Conservation (phyloP, 257 asterid species). For the Solanum sejunctum region DNA sequence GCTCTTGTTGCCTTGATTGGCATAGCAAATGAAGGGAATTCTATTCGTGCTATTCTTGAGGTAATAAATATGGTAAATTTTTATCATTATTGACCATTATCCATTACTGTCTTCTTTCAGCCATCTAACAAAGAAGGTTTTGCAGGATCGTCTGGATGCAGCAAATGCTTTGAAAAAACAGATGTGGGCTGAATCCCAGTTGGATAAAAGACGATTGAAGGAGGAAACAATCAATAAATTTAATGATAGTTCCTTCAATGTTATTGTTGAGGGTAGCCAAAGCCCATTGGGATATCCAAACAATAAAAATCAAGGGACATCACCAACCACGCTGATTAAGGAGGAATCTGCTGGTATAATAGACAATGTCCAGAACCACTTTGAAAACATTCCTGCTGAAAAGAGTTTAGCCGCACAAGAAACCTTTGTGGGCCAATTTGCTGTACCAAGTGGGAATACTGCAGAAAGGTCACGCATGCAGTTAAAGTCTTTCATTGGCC, state of each 20-base stretch:
- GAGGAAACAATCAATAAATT: conserved; percentile 57
- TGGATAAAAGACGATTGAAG: conserved; percentile 77
- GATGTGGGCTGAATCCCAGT: conserved; percentile 99
- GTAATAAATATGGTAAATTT: conserved; percentile 3
- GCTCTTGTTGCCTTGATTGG: conserved; percentile 85
- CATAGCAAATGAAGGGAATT: conserved; percentile 92
- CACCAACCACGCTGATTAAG: conserved; percentile 28
- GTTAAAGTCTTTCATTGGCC: conserved; percentile 84
- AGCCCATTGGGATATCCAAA: conserved; percentile 44
- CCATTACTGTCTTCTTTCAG: not conserved
- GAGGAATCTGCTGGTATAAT: conserved; percentile 38
- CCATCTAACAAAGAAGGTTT: conserved; percentile 9
- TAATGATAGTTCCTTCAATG: conserved; percentile 47
- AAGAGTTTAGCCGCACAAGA: conserved; percentile 23
- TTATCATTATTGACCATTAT: not conserved
- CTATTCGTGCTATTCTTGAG: conserved; percentile 68
- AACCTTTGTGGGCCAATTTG: conserved; percentile 21
- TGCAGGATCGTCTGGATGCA: conserved; percentile 95
- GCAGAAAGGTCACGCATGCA: conserved; percentile 89
- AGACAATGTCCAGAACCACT: conserved; percentile 29
- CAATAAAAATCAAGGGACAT: conserved; percentile 33
- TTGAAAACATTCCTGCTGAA: conserved; percentile 20
- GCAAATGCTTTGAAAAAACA: conserved; percentile 83
- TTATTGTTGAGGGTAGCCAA: conserved; percentile 43
- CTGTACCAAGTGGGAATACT: conserved; percentile 51